A percentile compares a stretch with the other conserved stretches of the same genome.
These are phyloP conservation scores for Fraxinus paxiana DNA, from an alignment of 305 asterid species.

Conservation along the genomic window DNA sequence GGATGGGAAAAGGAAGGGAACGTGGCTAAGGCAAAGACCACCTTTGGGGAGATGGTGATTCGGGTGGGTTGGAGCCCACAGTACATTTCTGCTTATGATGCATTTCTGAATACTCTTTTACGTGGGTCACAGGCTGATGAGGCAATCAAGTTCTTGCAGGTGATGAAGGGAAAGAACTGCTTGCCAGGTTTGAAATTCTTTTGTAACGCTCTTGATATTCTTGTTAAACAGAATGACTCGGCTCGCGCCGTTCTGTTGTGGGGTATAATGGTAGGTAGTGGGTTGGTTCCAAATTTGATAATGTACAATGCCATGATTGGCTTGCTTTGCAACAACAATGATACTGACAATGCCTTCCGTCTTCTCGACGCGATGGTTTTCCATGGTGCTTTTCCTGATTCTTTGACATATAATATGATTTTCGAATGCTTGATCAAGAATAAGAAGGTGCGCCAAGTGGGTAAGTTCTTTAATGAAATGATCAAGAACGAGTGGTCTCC, in stretches of 20 bases:
- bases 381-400: slow-evolving; percentile 67
- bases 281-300: slow-evolving; percentile 45
- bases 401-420: slow-evolving; percentile 57
- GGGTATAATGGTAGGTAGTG: slow-evolving; percentile 56
- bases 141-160: slow-evolving; percentile 60
- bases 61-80: slow-evolving; percentile 67
- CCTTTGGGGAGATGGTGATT: slow-evolving; percentile 68
- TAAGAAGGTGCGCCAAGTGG: slow-evolving; percentile 46
- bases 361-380: slow-evolving; percentile 62
- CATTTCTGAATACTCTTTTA: slow-evolving; percentile 57
- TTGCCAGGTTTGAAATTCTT: slow-evolving; percentile 71
- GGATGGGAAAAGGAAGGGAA: slow-evolving; percentile 80
- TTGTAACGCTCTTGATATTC: slow-evolving; percentile 55
- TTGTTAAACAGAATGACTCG: slow-evolving; percentile 49
- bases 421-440: slow-evolving; percentile 58
- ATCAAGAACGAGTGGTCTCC: slow-evolving; percentile 70
- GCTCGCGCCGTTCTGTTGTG: slow-evolving; percentile 48
- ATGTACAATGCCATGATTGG: slow-evolving; percentile 58
- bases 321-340: slow-evolving; percentile 44
- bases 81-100: slow-evolving; percentile 55
- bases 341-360: slow-evolving; percentile 48
- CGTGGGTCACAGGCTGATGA: slow-evolving; percentile 49
- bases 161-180: slow-evolving; percentile 62
- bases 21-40: slow-evolving; percentile 47
- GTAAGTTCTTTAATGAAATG: slow-evolving; percentile 61